Evolutionary conservation across 306 rosid species (phyloP).

Genomic region (Lablab purpureus): DNA sequence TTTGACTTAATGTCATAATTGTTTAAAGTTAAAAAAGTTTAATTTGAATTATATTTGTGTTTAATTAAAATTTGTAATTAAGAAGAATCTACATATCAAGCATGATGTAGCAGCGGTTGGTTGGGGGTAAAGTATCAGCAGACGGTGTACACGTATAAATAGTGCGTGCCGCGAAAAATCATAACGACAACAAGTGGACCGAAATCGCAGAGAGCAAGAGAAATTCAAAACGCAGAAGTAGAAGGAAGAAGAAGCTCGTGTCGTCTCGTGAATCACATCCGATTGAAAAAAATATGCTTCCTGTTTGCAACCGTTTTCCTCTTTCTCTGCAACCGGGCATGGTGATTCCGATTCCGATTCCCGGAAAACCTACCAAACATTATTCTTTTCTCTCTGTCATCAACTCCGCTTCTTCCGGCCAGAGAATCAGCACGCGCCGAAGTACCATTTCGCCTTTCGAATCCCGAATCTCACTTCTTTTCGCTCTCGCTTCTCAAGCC

Average conservation of each 20-base stretch:
- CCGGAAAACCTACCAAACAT: slow-evolving; percentile 38
- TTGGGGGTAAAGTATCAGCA: slow-evolving; percentile 21
- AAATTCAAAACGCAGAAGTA: slow-evolving; percentile 38
- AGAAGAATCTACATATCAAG: too few species aligned
- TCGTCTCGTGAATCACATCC: neutral
- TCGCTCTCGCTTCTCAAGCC: slow-evolving; percentile 85
- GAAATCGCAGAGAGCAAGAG: slow-evolving; percentile 11
- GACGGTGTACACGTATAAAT: neutral
- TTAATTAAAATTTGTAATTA: too few species aligned
- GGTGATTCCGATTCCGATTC: slow-evolving; percentile 9
- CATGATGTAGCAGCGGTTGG: slow-evolving; percentile 1
- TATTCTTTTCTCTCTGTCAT: slow-evolving; percentile 46
- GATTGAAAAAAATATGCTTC: slow-evolving; percentile 39
- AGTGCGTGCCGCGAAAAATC: slow-evolving; percentile 30
- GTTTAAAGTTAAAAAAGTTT: too few species aligned
- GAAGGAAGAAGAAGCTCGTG: neutral
- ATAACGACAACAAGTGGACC: slow-evolving; percentile 1
- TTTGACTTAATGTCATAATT: too few species aligned
- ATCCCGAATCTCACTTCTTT: slow-evolving; percentile 78
- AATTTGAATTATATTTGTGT: too few species aligned
- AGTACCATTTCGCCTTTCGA: slow-evolving; percentile 69
- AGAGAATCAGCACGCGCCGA: slow-evolving; percentile 50
- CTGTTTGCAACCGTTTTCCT: slow-evolving; percentile 45
- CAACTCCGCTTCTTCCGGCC: slow-evolving; percentile 55
- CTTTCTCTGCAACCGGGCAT: slow-evolving; percentile 47